Base-by-base conservation (phyloP, 2,329 filamentous ascomycete genomes). In the Tolypocladium pustulatum region DNA sequence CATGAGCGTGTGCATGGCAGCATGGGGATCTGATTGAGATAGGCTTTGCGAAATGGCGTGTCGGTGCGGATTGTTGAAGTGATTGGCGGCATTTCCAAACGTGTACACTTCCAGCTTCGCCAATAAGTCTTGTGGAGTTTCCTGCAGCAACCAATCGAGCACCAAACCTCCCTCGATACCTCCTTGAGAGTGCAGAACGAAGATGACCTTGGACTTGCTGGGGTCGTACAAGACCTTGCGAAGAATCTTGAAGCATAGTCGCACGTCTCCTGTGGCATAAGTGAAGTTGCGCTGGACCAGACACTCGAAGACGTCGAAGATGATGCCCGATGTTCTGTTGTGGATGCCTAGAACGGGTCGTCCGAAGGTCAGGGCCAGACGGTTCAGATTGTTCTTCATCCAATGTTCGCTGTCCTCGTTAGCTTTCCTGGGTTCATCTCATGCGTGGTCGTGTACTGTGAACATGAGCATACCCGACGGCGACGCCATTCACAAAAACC, bases 401-500 rank as follows among this genome's bases (percentile, higher is more conserved):
- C 88, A 90, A 66, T 86, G 81, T 57, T 82, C 74, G 3, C 81
- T 83, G 49, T 9, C n/a, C 2, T n/a, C 17, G 49, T 52, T 4
- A 52, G 49, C 49, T 13, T 5, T 20, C 12, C 5, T 7, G 30
- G 1, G 7, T 15, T 30, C 30, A 36, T 22, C 20, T 10, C 2
- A 22, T 36, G 10, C 20, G 36, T 8, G 10, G 9, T n/a, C 30
- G 22, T 34, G 30, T 13, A 15, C 20, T 4, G 4, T 8, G 7
- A 38, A 74, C 79, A 60, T 8, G 7, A 38, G 74, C 79, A 60
- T 72, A 85, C 82, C 80, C 81, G 38, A 80, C 79, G 12, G 80
- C 83, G 34, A 91, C 83, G 0, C 89, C 89, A 66, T 92, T 92
- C 56, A 92, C 71, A 67, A 89, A 92, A n/a, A 92, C 78, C 89